Evolutionary conservation across 2,329 filamentous ascomycete genomes (phyloP).

Genomic region (Clarireedia hainanense): DNA sequence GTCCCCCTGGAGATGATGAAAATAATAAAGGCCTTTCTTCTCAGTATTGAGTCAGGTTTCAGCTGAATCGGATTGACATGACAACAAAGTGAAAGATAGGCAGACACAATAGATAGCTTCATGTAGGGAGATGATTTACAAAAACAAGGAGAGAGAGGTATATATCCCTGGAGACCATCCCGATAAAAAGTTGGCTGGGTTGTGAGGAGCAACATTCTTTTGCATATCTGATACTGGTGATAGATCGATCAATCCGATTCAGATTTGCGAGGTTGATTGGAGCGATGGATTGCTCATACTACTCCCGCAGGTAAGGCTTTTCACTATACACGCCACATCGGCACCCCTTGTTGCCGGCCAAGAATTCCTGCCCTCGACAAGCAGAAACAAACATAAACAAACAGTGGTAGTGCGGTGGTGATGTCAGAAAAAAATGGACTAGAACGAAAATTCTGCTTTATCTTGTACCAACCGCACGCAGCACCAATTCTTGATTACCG

Average conservation of each 20-base stretch:
- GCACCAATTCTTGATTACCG: too few relatives aligned
- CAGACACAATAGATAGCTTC: background rate
- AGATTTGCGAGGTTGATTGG: background rate
- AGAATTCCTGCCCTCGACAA: background rate
- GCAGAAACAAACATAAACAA: background rate
- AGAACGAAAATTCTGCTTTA: too few relatives aligned
- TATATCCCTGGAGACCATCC: conserved; percentile 5
- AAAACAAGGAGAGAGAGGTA: conserved; percentile 6
- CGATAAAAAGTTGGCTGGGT: conserved; percentile 3
- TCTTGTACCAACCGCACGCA: too few relatives aligned
- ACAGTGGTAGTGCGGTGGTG: background rate
- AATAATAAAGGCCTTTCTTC: background rate
- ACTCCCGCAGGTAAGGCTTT: conserved; percentile 3
- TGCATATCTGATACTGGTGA: background rate
- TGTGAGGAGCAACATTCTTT: background rate
- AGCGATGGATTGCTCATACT: background rate
- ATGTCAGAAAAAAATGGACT: too few relatives aligned
- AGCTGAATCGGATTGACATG: background rate
- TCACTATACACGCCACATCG: conserved; percentile 2
- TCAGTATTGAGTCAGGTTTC: background rate
- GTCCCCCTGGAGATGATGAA: background rate
- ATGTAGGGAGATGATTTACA: conserved; percentile 3
- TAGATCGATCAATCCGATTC: conserved; percentile 3
- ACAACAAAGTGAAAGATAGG: background rate
- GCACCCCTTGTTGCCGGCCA: conserved; percentile 1